phyloP scores from a whole-genome alignment of 331 rosid genomes.

The Acacia concinna region DNA sequence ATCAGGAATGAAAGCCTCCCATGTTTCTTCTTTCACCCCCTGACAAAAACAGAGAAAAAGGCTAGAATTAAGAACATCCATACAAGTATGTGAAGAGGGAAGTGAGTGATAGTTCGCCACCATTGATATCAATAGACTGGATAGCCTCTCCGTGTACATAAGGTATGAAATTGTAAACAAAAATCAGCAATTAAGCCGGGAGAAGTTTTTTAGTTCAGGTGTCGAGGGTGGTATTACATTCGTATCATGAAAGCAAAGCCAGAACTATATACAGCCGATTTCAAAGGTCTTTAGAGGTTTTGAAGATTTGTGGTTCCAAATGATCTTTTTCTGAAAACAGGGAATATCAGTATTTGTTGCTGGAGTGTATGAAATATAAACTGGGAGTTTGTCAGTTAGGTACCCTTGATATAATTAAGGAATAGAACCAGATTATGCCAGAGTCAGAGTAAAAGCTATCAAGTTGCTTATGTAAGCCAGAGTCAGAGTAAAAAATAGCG shows the following conservation, averaged over 20 bases:
- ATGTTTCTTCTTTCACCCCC: conserved; percentile 78
- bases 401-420: background rate
- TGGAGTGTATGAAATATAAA: background rate
- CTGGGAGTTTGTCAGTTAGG: background rate
- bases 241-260: background rate
- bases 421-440: background rate
- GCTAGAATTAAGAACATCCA: conserved; percentile 1
- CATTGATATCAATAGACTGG: conserved; percentile 3
- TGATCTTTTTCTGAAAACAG: background rate
- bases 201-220: background rate
- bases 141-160: background rate
- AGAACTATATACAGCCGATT: background rate
- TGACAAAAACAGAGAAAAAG: conserved; percentile 37
- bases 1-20: conserved; percentile 79
- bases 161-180: background rate
- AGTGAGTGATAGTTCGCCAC: conserved; percentile 9
- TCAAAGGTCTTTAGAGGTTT: background rate
- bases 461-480: background rate
- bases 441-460: background rate
- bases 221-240: background rate
- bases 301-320: background rate
- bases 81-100: conserved; percentile 3
- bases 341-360: background rate
- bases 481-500: background rate
- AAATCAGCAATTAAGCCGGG: background rate